phyloP scores from a whole-genome alignment of 2,329 filamentous ascomycete species.

The Amesomyces nigricolor region DNA sequence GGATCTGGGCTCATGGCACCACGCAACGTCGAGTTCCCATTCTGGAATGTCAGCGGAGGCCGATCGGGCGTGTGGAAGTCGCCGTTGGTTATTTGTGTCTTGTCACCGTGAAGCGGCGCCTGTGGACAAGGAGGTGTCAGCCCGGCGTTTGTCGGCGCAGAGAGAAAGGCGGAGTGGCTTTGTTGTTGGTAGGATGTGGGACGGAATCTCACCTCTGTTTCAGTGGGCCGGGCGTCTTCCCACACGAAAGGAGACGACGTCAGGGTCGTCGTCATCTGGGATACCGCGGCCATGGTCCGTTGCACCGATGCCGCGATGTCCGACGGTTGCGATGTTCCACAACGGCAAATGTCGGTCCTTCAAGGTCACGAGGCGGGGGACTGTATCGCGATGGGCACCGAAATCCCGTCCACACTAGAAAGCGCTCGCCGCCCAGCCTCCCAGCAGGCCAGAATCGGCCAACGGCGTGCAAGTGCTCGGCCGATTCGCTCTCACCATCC shows the following conservation, averaged over 20 bases:
- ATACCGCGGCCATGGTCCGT: slow-evolving; percentile 48
- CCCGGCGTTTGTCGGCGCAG: background rate
- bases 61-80: slow-evolving; percentile 17
- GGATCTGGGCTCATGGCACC: slow-evolving; percentile 9
- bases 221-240: slow-evolving; percentile 33
- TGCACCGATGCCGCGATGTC: background rate
- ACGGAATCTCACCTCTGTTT: slow-evolving; percentile 36
- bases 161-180: background rate
- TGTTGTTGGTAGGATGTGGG: background rate
- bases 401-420: background rate
- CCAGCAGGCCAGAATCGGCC: slow-evolving; percentile 16
- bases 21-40: slow-evolving; percentile 25
- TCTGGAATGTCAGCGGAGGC: slow-evolving; percentile 21
- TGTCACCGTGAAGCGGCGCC: slow-evolving; percentile 22
- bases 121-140: slow-evolving; percentile 9
- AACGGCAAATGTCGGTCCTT: background rate
- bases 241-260: slow-evolving; percentile 44
- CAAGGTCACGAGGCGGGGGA: background rate
- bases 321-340: background rate
- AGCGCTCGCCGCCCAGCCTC: slow-evolving; percentile 16
- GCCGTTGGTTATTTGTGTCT: slow-evolving; percentile 14
- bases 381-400: background rate
- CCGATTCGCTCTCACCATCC: background rate
- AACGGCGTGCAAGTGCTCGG: slow-evolving; percentile 12
- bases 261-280: slow-evolving; percentile 44